These are phyloP conservation scores for Graphilbum ipis-grandicollis DNA, from an alignment of 2,329 filamentous ascomycete genomes.

Conservation along the genomic window DNA sequence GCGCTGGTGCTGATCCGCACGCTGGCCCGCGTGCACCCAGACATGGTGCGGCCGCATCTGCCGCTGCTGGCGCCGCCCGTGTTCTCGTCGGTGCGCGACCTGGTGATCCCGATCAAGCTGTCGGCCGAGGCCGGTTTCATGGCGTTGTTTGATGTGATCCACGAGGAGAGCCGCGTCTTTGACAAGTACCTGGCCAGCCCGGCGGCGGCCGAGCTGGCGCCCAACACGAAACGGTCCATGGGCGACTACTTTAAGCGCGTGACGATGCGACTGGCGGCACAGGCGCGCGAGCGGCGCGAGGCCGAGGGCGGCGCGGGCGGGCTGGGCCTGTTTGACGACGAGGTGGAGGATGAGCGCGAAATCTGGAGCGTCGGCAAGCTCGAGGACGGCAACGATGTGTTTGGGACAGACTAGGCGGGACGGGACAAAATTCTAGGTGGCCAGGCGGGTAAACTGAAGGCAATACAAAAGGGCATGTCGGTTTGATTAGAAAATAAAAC, in stretches of 20 bases:
- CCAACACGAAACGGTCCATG: slow-evolving; percentile 61
- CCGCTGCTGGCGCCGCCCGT: slow-evolving; percentile 63
- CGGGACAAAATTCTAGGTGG: too few relatives aligned
- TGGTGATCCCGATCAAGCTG: slow-evolving; percentile 87
- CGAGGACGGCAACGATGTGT: slow-evolving; percentile 51
- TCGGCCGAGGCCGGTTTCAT: slow-evolving; percentile 91
- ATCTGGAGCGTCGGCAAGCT: slow-evolving; percentile 90
- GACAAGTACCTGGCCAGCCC: slow-evolving; percentile 72
- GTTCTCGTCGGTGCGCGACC: slow-evolving; percentile 79
- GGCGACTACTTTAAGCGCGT: slow-evolving; percentile 95
- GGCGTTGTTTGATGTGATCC: slow-evolving; percentile 74
- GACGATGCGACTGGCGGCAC: slow-evolving; percentile 63
- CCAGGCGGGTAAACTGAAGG: too few relatives aligned
- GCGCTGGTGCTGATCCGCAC: slow-evolving; percentile 80
- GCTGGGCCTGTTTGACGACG: slow-evolving; percentile 73
- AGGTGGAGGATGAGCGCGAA: slow-evolving; percentile 86
- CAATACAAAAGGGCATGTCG: not conserved
- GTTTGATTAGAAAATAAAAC: too few relatives aligned
- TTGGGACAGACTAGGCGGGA: slow-evolving; percentile 18
- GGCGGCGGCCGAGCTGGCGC: slow-evolving; percentile 43
- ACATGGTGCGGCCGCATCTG: slow-evolving; percentile 68
- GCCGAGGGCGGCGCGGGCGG: slow-evolving; percentile 82
- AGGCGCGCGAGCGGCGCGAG: slow-evolving; percentile 76
- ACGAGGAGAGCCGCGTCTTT: slow-evolving; percentile 72
- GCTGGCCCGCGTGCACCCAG: slow-evolving; percentile 59